Evolutionary conservation across 306 rosid species (phyloP).

Genomic region (Pterocarpus macrocarpus): DNA sequence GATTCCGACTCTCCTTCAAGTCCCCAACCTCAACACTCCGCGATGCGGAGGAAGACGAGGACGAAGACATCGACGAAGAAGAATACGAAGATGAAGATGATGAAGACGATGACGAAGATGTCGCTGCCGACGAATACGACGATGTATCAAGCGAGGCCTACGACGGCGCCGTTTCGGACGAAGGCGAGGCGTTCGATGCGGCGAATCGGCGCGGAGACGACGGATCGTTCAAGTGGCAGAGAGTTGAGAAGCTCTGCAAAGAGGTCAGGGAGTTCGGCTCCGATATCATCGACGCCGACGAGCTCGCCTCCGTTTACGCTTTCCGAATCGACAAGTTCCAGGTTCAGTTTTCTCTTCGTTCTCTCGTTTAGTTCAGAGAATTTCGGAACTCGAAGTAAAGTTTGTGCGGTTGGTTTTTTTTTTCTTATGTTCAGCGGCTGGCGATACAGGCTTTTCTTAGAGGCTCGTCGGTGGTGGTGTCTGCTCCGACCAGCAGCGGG

Average conservation of each 20-base stretch:
- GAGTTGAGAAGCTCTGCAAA: constrained; percentile 78
- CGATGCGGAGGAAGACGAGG: constrained; percentile 58
- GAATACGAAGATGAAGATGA: constrained; percentile 66
- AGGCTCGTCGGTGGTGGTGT: constrained; percentile 95
- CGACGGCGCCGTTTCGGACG: constrained; percentile 62
- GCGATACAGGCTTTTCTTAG: constrained; percentile 89
- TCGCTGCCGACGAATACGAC: constrained; percentile 85
- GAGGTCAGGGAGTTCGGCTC: constrained; percentile 85
- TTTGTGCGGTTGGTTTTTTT: background rate
- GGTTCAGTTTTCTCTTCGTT: constrained; percentile 49
- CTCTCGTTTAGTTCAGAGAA: background rate
- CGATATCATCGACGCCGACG: constrained; percentile 76
- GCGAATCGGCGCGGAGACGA: constrained; percentile 32
- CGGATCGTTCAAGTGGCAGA: constrained; percentile 80
- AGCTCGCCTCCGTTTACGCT: constrained; percentile 79
- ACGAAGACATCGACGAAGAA: constrained; percentile 38
- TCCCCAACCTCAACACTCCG: constrained; percentile 61
- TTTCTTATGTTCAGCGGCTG: constrained; percentile 59
- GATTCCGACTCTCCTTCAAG: constrained; percentile 54
- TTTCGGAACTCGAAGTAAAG: background rate
- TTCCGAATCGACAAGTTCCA: constrained; percentile 96
- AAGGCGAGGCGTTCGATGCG: constrained; percentile 45
- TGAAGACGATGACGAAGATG: constrained; percentile 55
- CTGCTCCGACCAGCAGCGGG: constrained; percentile 98
- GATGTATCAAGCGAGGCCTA: constrained; percentile 53